phyloP scores from a whole-genome alignment of 768 basidiomycete species.

The Scleroderma bovista region DNA sequence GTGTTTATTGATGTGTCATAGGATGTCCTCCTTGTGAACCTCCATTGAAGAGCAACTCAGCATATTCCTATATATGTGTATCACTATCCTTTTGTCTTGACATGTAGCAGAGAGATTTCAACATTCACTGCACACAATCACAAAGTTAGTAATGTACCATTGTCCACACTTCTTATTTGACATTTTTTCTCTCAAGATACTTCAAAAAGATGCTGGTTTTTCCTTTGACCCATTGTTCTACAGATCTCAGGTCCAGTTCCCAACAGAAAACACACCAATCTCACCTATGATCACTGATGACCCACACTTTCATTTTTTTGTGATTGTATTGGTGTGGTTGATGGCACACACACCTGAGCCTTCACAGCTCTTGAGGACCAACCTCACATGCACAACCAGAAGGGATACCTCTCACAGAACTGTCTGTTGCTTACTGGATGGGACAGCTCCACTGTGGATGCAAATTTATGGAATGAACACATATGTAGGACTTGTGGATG shows the following conservation, averaged over 20 bases:
- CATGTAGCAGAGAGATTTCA: slow-evolving; percentile 12
- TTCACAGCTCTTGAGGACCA: slow-evolving; percentile 1
- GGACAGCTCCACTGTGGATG: slow-evolving; percentile 13
- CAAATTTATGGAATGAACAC: slow-evolving; percentile 6
- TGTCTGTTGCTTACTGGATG: slow-evolving; percentile 15
- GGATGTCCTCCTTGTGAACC: not conserved
- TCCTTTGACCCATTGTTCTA: slow-evolving; percentile 5
- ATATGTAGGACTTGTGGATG: slow-evolving; percentile 1
- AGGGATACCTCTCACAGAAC: slow-evolving; percentile 16
- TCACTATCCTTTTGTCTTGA: slow-evolving; percentile 1
- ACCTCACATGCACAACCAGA: slow-evolving; percentile 6
- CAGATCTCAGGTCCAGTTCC: not conserved
- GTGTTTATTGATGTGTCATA: not conserved
- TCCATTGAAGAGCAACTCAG: slow-evolving; percentile 6
- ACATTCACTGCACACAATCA: not conserved
- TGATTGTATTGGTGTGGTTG: slow-evolving; percentile 6
- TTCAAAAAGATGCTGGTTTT: slow-evolving; percentile 5
- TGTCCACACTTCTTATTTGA: not conserved
- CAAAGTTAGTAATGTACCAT: not conserved
- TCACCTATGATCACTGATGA: not conserved
- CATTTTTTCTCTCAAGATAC: slow-evolving; percentile 6
- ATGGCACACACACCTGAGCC: slow-evolving; percentile 4
- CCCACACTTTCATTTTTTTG: slow-evolving; percentile 1
- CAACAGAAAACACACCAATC: not conserved
- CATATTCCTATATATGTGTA: slow-evolving; percentile 10